A percentile compares a stretch with the other conserved stretches of the same genome.
Evolutionary conservation across 2,329 filamentous ascomycete species (phyloP).

Genomic region (Ophiostoma australiae): DNA sequence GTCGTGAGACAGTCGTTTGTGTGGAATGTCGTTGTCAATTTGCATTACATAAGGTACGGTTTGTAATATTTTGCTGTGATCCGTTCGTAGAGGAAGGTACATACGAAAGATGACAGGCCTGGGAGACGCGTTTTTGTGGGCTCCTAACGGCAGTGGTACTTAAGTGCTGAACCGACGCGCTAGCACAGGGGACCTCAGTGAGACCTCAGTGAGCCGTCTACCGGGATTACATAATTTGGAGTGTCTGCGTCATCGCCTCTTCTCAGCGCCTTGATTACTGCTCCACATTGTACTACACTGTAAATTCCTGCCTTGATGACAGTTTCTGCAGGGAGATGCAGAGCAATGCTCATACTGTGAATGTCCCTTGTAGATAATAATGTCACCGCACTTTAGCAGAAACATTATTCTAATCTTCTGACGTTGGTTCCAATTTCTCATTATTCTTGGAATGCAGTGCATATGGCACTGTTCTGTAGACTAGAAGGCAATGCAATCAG

Average conservation of each 20-base stretch:
- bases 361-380: too few species aligned
- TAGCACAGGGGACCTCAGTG: neutral
- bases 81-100: neutral
- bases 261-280: neutral
- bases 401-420: neutral
- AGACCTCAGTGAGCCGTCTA: neutral
- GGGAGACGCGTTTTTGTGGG: constrained; percentile 15
- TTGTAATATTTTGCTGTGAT: neutral
- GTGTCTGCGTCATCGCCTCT: neutral
- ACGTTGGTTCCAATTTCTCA: neutral
- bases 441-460: neutral
- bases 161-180: constrained; percentile 13
- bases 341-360: neutral
- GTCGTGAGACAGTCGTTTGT: neutral
- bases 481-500: neutral
- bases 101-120: neutral
- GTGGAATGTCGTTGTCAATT: constrained; percentile 1
- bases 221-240: neutral
- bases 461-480: neutral
- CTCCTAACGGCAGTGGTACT: neutral
- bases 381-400: too few species aligned
- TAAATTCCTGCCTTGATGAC: neutral
- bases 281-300: neutral
- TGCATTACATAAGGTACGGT: neutral
- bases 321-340: neutral